Evolutionary conservation across 768 basidiomycete species (phyloP), one percentile per base, ranked within the genome.

Genomic region (Pleurotus djamor): DNA sequence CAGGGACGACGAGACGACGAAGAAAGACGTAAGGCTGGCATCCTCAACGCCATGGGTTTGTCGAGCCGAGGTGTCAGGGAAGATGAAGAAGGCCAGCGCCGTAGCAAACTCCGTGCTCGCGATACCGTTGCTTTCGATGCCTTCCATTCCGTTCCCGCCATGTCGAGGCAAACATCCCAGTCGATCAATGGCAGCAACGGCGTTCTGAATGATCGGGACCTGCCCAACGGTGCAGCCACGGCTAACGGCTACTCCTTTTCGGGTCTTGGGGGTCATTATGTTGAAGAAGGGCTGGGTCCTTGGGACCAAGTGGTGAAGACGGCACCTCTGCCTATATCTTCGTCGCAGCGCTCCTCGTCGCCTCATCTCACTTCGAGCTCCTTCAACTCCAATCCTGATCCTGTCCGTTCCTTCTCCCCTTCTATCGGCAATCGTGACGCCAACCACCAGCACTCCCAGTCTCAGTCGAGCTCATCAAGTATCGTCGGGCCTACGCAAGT

Each of bases 51-150:
- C 1, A 80, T 82, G 61, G 78, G 76, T 3, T 66, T 83, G 32
- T 52, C 64, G 59, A 74, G 71, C 36, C 75, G 88, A n/a, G 84
- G 85, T 12, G 76, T 82, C 5, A 77, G 87, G 32, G 89, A 88
- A 63, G 87, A 88, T 12, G 87, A 88, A 34, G 83, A 79, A 69
- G 74, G 79, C 60, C 72, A 79, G 63, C 76, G 86, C 58, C 71
- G 78, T 50, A 71, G 77, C 64, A 83, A 82, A 66, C 72, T 74
- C 34, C 72, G 82, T 28, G 72, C 72, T 48, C 72, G 68, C 45
- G 74, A 76, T 63, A 67, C 81, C 2, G 75, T 77, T 21, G 82
- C 88, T 1, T 93, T 83, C 67, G 92, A 94, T 66, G 88, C 91
- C 1, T 94, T 93, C 76, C 87, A 92, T 68, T 84, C 86, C 0